These are phyloP conservation scores for Miscanthus sacchariflorus DNA, from an alignment of 202 grass and related monocot species.

Conservation along the genomic window DNA sequence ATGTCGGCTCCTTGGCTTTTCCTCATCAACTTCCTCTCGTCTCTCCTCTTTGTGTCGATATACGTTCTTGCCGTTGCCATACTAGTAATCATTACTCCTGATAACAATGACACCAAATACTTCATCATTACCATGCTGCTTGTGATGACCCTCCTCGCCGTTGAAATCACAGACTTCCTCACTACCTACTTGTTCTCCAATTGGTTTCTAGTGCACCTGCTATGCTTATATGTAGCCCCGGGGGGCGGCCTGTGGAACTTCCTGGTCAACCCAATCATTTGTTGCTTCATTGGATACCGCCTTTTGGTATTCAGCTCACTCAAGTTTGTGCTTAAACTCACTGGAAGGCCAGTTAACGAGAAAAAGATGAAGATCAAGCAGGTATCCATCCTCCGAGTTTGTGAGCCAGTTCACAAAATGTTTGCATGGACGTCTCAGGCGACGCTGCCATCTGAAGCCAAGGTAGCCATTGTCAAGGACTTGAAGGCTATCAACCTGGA, in stretches of 20 bases:
- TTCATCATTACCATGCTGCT: background rate
- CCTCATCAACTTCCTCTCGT: background rate
- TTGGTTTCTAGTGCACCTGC: slow-evolving; percentile 5
- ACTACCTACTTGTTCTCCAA: background rate
- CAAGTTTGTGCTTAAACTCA: background rate
- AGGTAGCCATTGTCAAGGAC: background rate
- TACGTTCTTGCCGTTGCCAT: background rate
- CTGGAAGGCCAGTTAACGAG: background rate
- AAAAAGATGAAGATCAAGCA: slow-evolving; percentile 1
- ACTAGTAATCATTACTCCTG: too few relatives aligned
- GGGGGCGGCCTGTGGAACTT: background rate
- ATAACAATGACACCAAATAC: background rate
- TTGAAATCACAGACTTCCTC: background rate
- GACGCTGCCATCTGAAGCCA: background rate
- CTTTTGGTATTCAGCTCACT: background rate
- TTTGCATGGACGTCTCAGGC: background rate
- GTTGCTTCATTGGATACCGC: background rate
- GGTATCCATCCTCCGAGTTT: slow-evolving; percentile 4
- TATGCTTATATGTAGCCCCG: background rate
- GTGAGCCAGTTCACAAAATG: background rate
- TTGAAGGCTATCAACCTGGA: background rate
- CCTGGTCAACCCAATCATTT: background rate
- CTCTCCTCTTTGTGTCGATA: background rate
- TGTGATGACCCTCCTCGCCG: background rate
- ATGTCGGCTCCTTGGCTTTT: slow-evolving; percentile 16